phyloP scores from a whole-genome alignment of 352 stramenopile species.

The Labyrinthula sp. region DNA sequence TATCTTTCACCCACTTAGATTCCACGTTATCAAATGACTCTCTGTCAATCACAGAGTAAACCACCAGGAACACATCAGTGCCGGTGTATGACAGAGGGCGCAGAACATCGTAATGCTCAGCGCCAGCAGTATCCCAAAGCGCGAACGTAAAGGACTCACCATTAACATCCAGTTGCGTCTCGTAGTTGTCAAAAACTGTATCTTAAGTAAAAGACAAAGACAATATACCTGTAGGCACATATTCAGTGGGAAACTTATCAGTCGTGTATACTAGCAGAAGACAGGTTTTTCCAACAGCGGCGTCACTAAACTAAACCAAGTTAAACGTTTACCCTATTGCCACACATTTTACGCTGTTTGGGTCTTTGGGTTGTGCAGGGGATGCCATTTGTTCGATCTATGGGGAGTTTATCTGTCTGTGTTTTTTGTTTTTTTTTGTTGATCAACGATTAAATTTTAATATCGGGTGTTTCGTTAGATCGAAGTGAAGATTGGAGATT shows the following conservation, averaged over 20 bases:
- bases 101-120: constrained; percentile 85
- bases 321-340: too few relatives aligned
- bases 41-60: constrained; percentile 61
- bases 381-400: too few relatives aligned
- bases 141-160: constrained; percentile 73
- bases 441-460: too few relatives aligned
- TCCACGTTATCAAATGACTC: constrained; percentile 82
- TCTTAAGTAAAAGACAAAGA: too few relatives aligned
- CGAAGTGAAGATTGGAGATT: too few relatives aligned
- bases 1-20: constrained; percentile 43
- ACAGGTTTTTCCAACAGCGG: constrained; percentile 83
- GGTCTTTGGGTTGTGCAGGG: too few relatives aligned
- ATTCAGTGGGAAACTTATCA: constrained; percentile 79
- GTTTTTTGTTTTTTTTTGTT: too few relatives aligned
- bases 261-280: constrained; percentile 87
- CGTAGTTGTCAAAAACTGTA: constrained; percentile 39
- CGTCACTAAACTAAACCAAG: too few relatives aligned
- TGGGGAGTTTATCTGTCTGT: too few relatives aligned
- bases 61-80: constrained; percentile 84
- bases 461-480: too few relatives aligned
- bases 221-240: constrained; percentile 82
- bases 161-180: constrained; percentile 49
- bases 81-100: constrained; percentile 76
- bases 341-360: too few relatives aligned
- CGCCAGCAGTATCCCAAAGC: constrained; percentile 77